Base-by-base conservation (phyloP, 495 filamentous ascomycete species). In the Cercophora newfieldiana region DNA sequence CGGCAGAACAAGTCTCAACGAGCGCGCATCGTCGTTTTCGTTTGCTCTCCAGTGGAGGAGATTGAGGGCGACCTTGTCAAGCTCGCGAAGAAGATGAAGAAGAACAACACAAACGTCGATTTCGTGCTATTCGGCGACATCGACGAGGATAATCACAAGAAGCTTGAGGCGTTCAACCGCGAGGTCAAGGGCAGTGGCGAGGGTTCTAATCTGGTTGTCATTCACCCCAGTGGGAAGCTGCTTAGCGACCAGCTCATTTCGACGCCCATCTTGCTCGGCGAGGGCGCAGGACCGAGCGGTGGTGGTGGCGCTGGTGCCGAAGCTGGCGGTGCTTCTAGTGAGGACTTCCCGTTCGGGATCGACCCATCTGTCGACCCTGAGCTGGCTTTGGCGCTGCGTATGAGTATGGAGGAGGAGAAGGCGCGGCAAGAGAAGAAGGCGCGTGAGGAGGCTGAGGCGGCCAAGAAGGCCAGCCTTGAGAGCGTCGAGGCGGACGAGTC, bases 51-150 rank as follows among this genome's bases (percentile, higher is more conserved):
- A 47, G 90, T 99, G 71, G 86, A 85, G 48, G 95, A 99, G 76
- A 88, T 90, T 68, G 90, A 97, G 78, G 93, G 93, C 79, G 85
- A 87, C 16, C 85, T 99, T 0, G 85, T 96, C 66, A 94, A 92
- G 74, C 86, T 98, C 14, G 93, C 94, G 16, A 96, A 92, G 81
- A 94, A 94, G 81, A 97, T 98, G 94, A 98, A 97, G 89, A 99
- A 99, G 84, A 88, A 86, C 75, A 91, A 89, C 72, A 89, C 96
- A 63, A 90, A 87, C 60, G 91, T 99, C 72, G 95, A 99, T 72
- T 92, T 99, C 71, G 85, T 99, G 67, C 86, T 92, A 48, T 98
- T 99, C 72, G 95, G 95, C 58, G 95, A 99, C 67, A 83, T 97
- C 61, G 90, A 93, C 68, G 93, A 97, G 57, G 93, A 90, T 63